Evolutionary conservation across 2,329 filamentous ascomycete genomes (phyloP).

Genomic region (Seiridium cupressi): DNA sequence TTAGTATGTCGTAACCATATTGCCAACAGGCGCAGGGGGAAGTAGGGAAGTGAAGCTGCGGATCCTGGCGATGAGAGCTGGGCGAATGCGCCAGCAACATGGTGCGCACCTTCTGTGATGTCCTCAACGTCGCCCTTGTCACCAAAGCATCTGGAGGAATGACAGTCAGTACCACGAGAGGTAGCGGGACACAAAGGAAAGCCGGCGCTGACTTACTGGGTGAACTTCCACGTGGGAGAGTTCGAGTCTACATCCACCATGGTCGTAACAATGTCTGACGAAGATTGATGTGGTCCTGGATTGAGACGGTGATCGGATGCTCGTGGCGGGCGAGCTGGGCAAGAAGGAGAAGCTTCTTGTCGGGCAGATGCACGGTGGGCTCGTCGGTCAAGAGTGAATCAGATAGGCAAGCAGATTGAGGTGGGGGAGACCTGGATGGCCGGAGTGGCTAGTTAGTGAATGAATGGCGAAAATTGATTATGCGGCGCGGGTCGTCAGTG

Average conservation of each 20-base stretch:
- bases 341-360: conserved; percentile 5
- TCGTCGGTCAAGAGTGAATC: neutral
- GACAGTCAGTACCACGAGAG: neutral
- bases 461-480: neutral
- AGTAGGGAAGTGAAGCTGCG: neutral
- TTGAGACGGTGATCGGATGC: neutral
- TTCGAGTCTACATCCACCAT: conserved; percentile 96
- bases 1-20: neutral
- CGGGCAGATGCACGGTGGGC: neutral
- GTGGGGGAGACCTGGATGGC: no score
- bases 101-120: conserved; percentile 81
- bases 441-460: no score
- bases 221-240: conserved; percentile 99
- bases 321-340: conserved; percentile 1
- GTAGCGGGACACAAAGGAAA: conserved; percentile 12
- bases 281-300: neutral
- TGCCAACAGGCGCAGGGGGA: neutral
- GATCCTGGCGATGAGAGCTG: neutral
- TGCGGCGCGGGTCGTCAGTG: neutral
- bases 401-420: neutral
- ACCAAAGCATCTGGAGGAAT: conserved; percentile 79
- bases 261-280: conserved; percentile 43
- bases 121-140: conserved; percentile 99
- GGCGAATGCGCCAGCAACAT: neutral
- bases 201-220: conserved; percentile 67